Evolutionary conservation across 2,329 filamentous ascomycete genomes (phyloP).

Genomic region (Pseudocercospora ulei): DNA sequence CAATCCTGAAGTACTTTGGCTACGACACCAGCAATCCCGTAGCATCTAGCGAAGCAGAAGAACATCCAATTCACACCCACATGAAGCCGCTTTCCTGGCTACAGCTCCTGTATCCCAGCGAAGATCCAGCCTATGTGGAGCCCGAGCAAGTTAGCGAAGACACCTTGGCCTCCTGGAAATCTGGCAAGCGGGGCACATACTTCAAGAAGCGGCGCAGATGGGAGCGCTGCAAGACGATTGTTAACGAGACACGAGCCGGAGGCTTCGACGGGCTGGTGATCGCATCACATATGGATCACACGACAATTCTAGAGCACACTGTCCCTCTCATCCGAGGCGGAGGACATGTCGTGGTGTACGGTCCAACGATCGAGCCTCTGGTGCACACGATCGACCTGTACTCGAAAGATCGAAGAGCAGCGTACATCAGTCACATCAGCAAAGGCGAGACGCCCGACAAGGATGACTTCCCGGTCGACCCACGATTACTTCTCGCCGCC

Average conservation of each 20-base stretch:
- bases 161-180: conserved; percentile 61
- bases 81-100: conserved; percentile 84
- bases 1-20: conserved; percentile 77
- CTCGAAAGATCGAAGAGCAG: conserved; percentile 65
- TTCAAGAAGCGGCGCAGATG: conserved; percentile 81
- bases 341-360: conserved; percentile 77
- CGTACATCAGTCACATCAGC: conserved; percentile 51
- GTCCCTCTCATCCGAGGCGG: conserved; percentile 76
- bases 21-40: conserved; percentile 60
- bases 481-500: conserved; percentile 68
- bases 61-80: conserved; percentile 71
- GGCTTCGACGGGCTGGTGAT: conserved; percentile 76
- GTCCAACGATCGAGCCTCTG: conserved; percentile 68
- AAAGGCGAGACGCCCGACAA: conserved; percentile 32
- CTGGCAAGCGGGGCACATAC: conserved; percentile 72
- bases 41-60: conserved; percentile 36
- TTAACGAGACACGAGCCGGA: conserved; percentile 64
- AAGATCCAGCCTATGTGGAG: conserved; percentile 65
- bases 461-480: conserved; percentile 77
- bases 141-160: conserved; percentile 52
- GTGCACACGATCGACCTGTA: conserved; percentile 72
- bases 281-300: conserved; percentile 70
- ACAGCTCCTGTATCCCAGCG: conserved; percentile 67
- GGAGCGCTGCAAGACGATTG: conserved; percentile 60
- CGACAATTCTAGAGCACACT: conserved; percentile 61